A percentile compares a stretch with the other conserved stretches of the same genome.
Conservation (phyloP, 768 basidiomycete genomes). For the Russula brevipes region DNA sequence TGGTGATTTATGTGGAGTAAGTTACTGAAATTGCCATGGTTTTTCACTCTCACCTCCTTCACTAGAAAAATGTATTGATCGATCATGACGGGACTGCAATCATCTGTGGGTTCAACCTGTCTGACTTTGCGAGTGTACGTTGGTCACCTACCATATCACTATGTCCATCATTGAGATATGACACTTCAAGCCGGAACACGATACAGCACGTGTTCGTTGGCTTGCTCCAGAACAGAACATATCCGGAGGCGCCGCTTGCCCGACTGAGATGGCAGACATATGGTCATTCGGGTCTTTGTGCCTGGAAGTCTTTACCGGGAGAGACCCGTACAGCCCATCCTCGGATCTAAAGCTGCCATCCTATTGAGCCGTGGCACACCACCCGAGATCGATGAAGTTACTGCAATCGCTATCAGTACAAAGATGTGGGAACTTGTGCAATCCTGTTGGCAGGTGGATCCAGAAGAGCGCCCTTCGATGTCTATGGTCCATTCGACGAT, state of each 20-base stretch:
- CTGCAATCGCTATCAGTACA: not conserved
- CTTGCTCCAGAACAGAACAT: constrained; percentile 13
- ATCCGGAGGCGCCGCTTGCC: not conserved
- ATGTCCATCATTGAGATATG: not conserved
- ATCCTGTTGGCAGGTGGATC: constrained; percentile 8
- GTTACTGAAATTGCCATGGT: not conserved
- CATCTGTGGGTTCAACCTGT: constrained; percentile 45
- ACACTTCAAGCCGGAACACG: constrained; percentile 28
- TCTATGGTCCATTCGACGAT: not conserved
- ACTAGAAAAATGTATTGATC: constrained; percentile 43
- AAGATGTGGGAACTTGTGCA: constrained; percentile 20
- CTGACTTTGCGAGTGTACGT: constrained; percentile 22
- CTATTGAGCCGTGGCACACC: constrained; percentile 1
- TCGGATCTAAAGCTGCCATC: too few species aligned
- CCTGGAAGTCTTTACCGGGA: constrained; percentile 16
- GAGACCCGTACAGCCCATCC: constrained; percentile 10
- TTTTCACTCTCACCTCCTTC: not conserved
- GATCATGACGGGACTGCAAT: constrained; percentile 36
- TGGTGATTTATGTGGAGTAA: constrained; percentile 27
- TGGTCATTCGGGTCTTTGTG: constrained; percentile 20
- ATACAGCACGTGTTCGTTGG: constrained; percentile 9
- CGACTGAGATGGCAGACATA: constrained; percentile 6
- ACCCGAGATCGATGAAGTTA: not conserved
- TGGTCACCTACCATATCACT: not conserved
- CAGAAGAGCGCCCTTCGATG: constrained; percentile 13